Base-by-base conservation (phyloP, 2,329 filamentous ascomycete species). In the Fusarium pilosicola region DNA sequence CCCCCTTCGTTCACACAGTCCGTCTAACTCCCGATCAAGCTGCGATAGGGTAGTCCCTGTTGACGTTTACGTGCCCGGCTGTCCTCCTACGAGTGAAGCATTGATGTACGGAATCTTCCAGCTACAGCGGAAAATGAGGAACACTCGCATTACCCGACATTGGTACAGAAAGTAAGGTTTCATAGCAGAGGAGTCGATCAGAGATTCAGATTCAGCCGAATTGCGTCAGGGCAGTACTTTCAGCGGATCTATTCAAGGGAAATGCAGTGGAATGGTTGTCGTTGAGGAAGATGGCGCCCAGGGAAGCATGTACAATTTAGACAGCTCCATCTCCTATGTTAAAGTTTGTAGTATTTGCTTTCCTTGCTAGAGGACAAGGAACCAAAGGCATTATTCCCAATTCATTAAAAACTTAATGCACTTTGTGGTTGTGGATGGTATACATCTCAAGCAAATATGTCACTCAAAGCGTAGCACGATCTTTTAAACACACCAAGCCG, bases 31-130 rank as follows among this genome's bases (percentile, higher is more conserved):
- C 46, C 28, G 13, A 3, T 3, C 14, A 49, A 8, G 46, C 12
- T 93, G 92, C 78, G 93, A 95, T 83, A 85, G 93, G 61, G 90
- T 95, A 79, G 90, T 94, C 34, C 93, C 93, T 9, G 93, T 95
- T 64, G 93, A 95, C 81, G 89, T 95, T 49, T 95, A 94, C 80
- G 92, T 95, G 7, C 93, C 93, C 30, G 93, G 93, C 4, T 95
- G 93, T 86, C 88, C 88, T 77, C 91, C 86, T 26, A 88, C 89
- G 17, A 85, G 83, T 65, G 89, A 91, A 81, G 89, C 89, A n/a
- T 80, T 91, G 70, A 90, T 90, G 88, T 90, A 90, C 81, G 87
- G 91, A 15, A 91, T 94, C 79, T 93, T 95, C 83, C 91, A 93
- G 82, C 82, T 94, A 65, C 92, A 94, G 84, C 91, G 90, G 81